These are phyloP conservation scores for Vinca minor DNA, from an alignment of 257 asterid genomes.

Conservation along the genomic window DNA sequence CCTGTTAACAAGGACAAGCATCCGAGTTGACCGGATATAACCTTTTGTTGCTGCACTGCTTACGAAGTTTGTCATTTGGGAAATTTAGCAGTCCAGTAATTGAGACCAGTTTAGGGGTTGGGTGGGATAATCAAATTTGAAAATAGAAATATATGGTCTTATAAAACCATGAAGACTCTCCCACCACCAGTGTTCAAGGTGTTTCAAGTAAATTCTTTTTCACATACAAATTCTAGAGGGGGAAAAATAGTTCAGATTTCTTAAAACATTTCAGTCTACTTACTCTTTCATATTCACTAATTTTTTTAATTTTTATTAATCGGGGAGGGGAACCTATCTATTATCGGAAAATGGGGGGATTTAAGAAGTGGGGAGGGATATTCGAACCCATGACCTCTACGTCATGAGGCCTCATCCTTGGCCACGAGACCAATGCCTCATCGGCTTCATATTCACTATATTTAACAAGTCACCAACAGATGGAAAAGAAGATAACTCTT, in stretches of 20 bases:
- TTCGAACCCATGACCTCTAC: too few relatives aligned
- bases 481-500: background rate
- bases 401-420: too few relatives aligned
- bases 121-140: background rate
- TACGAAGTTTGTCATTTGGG: background rate
- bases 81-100: background rate
- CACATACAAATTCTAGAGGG: background rate
- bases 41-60: background rate
- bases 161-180: background rate
- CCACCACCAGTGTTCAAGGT: background rate
- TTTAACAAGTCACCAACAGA: background rate
- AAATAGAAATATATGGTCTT: background rate
- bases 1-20: background rate
- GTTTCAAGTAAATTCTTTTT: background rate
- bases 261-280: background rate
- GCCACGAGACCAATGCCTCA: too few relatives aligned
- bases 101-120: background rate
- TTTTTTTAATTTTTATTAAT: too few relatives aligned
- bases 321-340: too few relatives aligned
- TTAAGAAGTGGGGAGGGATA: too few relatives aligned
- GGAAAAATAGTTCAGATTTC: background rate
- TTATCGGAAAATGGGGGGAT: too few relatives aligned
- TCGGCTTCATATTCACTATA: background rate
- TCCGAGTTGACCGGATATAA: background rate
- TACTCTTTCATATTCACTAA: background rate